Evolutionary conservation across 257 asterid species (phyloP).

Genomic region (Lavandula angustifolia): DNA sequence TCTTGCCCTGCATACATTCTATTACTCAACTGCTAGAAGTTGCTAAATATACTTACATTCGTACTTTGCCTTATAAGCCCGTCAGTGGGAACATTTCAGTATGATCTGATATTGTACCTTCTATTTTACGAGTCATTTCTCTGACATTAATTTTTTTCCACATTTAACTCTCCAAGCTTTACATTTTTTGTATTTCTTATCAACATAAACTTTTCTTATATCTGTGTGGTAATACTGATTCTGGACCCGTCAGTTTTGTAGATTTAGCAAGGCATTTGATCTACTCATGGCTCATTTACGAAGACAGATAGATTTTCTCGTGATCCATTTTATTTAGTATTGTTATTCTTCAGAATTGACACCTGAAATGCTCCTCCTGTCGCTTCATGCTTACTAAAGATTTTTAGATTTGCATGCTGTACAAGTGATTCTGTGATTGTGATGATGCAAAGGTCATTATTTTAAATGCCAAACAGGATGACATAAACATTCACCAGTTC

Average conservation of each 20-base stretch:
- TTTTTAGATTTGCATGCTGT: slow-evolving; percentile 10
- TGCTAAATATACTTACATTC: slow-evolving; percentile 3
- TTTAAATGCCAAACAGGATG: slow-evolving; percentile 54
- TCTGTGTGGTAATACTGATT: not conserved
- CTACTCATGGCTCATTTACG: slow-evolving; percentile 15
- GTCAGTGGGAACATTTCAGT: not conserved
- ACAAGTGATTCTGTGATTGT: slow-evolving; percentile 1
- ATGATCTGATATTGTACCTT: not conserved
- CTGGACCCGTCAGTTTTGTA: not conserved
- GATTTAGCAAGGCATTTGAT: slow-evolving; percentile 1
- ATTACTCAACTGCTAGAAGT: slow-evolving; percentile 12
- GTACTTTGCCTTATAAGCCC: not conserved
- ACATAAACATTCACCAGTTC: slow-evolving; percentile 62
- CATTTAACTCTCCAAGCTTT: not conserved
- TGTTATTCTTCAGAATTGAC: slow-evolving; percentile 10
- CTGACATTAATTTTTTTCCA: not conserved
- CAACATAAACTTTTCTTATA: not conserved
- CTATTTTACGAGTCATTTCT: not conserved
- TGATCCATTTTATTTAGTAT: slow-evolving; percentile 5
- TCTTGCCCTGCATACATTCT: not conserved
- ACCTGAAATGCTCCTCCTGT: not conserved
- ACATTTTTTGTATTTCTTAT: slow-evolving; percentile 3
- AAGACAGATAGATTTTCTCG: slow-evolving; percentile 15
- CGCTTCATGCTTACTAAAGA: slow-evolving; percentile 6
- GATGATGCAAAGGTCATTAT: slow-evolving; percentile 24